Evolutionary conservation across 176 grass and related monocot species (phyloP), one percentile per base, ranked within the genome.

Genomic region (Bothriochloa decipiens): DNA sequence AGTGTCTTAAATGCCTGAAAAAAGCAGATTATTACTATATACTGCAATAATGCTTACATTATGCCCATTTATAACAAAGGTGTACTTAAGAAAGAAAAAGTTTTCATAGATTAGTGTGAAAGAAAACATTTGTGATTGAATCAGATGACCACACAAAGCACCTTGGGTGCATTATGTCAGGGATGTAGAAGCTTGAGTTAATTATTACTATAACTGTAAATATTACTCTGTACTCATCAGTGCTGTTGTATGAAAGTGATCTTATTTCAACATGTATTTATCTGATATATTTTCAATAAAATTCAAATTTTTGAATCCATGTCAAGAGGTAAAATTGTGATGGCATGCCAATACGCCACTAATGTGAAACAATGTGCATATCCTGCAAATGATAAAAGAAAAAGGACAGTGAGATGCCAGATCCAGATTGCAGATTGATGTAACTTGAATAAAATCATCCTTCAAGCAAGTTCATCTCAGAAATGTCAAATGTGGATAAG

Each of bases 1-100:
- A 89, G 11, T 22, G 60, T 75, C 75, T 84, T 60, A 88, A 88
- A 88, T 49, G 75, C 81, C 75, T 72, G 69, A 72, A 72, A 72
- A 10, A 72, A 72, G 26, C 12, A 72, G 40, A 27, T 27, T 46
- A 14, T 72, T 1, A 63, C 68, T 76, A 22, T 75, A 27, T 85
- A 11, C 50, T 60, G 58, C 58, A 60, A 46, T 45, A 65, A 80
- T 45, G 39, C 22, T 72, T 75, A 80, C 18, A 39, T 0, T 69
- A 2, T 80, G 20, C 61, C 14, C 32, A 41, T 46, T 11, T 4
- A 26, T 79, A 67, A 32, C 68, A 77, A 50, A 60, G 22, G 75
- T 65, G n/a, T n/a, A n/a, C n/a, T n/a, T n/a, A n/a, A n/a, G n/a
- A n/a, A n/a, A n/a, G n/a, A n/a, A n/a, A n/a, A n/a, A n/a, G n/a